Conservation (phyloP, 2,329 filamentous ascomycete species). For the Fusarium udum region DNA sequence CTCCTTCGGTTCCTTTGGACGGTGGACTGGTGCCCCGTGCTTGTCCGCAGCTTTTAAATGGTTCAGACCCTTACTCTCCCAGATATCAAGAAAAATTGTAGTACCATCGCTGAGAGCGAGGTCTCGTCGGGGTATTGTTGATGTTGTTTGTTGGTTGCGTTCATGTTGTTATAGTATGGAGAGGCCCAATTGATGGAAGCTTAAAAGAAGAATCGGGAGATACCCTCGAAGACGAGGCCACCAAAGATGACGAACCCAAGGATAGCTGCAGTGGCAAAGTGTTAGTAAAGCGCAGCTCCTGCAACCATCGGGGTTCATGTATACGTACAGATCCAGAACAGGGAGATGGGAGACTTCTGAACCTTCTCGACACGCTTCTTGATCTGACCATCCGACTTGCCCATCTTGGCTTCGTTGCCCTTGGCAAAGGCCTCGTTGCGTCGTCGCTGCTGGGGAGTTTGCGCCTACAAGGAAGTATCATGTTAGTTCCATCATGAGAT, state of each 20-base stretch:
- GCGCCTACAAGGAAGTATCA: conserved; percentile 63
- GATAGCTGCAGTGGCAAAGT: conserved; percentile 51
- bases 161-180: conserved; percentile 1
- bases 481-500: conserved; percentile 36
- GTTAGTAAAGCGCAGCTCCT: conserved; percentile 12
- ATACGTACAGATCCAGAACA: conserved; percentile 69
- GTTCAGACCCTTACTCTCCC: conserved; percentile 3
- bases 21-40: conserved; percentile 5
- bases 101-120: neutral
- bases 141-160: conserved; percentile 5
- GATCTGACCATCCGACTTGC: conserved; percentile 73
- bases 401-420: conserved; percentile 76
- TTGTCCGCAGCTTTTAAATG: conserved; percentile 3
- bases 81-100: conserved; percentile 4
- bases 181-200: neutral
- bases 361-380: conserved; percentile 68
- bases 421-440: conserved; percentile 83
- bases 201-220: conserved; percentile 62
- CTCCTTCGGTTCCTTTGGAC: conserved; percentile 6
- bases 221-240: conserved; percentile 66
- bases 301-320: neutral
- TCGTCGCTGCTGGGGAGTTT: conserved; percentile 85
- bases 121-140: conserved; percentile 11
- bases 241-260: conserved; percentile 71
- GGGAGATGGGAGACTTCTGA: conserved; percentile 69